phyloP scores from a whole-genome alignment of 1,284 basidiomycete species.

The Cryptococcus sp. region DNA sequence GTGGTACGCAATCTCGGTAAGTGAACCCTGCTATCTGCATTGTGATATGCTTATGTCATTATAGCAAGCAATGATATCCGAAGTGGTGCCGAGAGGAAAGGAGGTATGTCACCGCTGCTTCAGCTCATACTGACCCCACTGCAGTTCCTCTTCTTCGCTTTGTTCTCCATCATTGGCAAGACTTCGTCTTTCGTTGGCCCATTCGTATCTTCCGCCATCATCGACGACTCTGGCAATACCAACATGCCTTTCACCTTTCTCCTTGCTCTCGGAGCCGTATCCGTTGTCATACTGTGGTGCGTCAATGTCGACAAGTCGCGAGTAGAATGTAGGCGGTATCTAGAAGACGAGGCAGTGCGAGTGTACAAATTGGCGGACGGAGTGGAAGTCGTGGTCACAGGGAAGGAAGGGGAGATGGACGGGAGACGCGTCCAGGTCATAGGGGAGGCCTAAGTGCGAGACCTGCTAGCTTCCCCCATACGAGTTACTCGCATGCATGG shows the following conservation, averaged over 20 bases:
- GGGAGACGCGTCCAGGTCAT: not conserved
- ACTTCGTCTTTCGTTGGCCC: constrained; percentile 80
- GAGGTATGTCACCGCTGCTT: constrained; percentile 27
- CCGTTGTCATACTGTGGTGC: constrained; percentile 69
- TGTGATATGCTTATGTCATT: not conserved
- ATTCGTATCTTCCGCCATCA: constrained; percentile 62
- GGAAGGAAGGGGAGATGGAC: constrained; percentile 10
- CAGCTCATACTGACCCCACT: constrained; percentile 57
- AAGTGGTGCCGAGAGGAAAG: constrained; percentile 66
- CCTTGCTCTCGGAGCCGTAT: constrained; percentile 66
- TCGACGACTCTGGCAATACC: constrained; percentile 62
- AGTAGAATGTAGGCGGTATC: constrained; percentile 44
- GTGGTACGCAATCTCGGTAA: constrained; percentile 68
- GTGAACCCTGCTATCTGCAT: not conserved
- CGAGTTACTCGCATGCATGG: too few species aligned
- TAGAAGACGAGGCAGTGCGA: constrained; percentile 45
- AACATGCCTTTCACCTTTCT: constrained; percentile 83
- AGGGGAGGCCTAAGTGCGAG: not conserved
- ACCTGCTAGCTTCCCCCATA: too few species aligned
- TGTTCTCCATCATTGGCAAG: constrained; percentile 47
- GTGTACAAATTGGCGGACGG: constrained; percentile 29
- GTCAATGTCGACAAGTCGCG: constrained; percentile 65
- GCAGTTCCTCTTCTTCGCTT: constrained; percentile 55
- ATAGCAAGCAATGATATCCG: constrained; percentile 81
- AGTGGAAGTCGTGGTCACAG: constrained; percentile 10